Conservation (phyloP, 176 grass and related monocot genomes). For the Cenchrus fungigraminus region DNA sequence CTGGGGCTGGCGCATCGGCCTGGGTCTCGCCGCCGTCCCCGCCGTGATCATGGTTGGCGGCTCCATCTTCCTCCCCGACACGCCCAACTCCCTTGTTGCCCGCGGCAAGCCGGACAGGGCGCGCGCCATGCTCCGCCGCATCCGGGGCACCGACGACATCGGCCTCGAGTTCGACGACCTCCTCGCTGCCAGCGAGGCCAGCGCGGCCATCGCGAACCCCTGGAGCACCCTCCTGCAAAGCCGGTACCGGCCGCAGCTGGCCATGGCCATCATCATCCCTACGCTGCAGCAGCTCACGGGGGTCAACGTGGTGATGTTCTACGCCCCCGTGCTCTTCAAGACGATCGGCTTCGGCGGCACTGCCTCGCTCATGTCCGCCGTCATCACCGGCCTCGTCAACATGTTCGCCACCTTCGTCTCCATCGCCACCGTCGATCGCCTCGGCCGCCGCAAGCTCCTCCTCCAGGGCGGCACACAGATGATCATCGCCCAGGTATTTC, state of each 20-base stretch:
- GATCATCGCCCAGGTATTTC: slow-evolving; percentile 32
- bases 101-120: slow-evolving; percentile 31
- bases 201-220: slow-evolving; percentile 20
- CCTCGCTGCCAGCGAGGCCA: slow-evolving; percentile 27
- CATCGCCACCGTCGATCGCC: slow-evolving; percentile 48
- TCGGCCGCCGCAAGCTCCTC: slow-evolving; percentile 49
- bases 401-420: slow-evolving; percentile 52
- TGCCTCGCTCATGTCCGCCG: slow-evolving; percentile 55
- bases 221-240: slow-evolving; percentile 42
- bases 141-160: slow-evolving; percentile 40
- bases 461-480: slow-evolving; percentile 41
- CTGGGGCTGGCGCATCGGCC: slow-evolving; percentile 49
- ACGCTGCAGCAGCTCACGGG: slow-evolving; percentile 61
- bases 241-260: slow-evolving; percentile 40
- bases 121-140: slow-evolving; percentile 45
- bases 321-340: slow-evolving; percentile 60
- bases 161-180: slow-evolving; percentile 44
- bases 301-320: slow-evolving; percentile 72
- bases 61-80: slow-evolving; percentile 45
- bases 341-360: slow-evolving; percentile 53
- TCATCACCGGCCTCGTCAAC: slow-evolving; percentile 57
- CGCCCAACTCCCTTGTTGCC: slow-evolving; percentile 44
- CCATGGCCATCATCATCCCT: slow-evolving; percentile 39
- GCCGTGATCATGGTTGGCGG: slow-evolving; percentile 44
- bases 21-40: slow-evolving; percentile 36